Base-by-base conservation (phyloP, 768 basidiomycete species). In the Boletus vinaceobasis region DNA sequence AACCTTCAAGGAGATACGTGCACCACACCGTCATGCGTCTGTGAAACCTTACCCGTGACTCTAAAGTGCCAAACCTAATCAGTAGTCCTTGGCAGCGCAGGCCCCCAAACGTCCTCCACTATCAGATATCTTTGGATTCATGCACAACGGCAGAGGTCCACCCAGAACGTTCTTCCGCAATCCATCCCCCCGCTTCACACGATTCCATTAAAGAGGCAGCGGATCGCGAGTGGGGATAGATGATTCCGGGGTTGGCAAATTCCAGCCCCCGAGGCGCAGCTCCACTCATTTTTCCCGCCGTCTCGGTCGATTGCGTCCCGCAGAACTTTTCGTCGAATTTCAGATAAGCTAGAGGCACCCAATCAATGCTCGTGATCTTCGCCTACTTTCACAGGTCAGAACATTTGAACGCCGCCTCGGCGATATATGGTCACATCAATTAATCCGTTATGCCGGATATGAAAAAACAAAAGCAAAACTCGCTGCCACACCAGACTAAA, bases 311-410 rank as follows among this genome's bases (percentile, higher is more conserved):
- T 63, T 33, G 26, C 38, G 54, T 53, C 44, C 39, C 33, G 11
- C 9, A 11, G 4, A 15, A 14, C 21, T 17, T 37, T 38, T 44
- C 43, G 32, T 29, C 48, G 7, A 43, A 5, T 13, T 35, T 36
- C 17, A 26, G 19, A 21, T 17, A 27, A 32, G 36, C 14, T 19
- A 8, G 14, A 36, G 17, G 4, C 10, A 48, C 14, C 58, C 56
- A 62, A 64, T 62, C 65, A 50, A n/a, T 26, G 40, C 7, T 36
- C 56, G 35, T 53, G 64, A 63, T 66, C 66, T 38, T 65, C 65
- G 64, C 64, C 61, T 67, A 31, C 29, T 21, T 3, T 48, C 19
- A 10, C 35, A 26, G 29, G 43, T 50, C 32, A 35, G 47, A 33
- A 42, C 29, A 38, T 56, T 49, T 9, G 38, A 44, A 55, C 55